Base-by-base conservation (phyloP, 108 stramenopile species). In the Chaetoceros muelleri region DNA sequence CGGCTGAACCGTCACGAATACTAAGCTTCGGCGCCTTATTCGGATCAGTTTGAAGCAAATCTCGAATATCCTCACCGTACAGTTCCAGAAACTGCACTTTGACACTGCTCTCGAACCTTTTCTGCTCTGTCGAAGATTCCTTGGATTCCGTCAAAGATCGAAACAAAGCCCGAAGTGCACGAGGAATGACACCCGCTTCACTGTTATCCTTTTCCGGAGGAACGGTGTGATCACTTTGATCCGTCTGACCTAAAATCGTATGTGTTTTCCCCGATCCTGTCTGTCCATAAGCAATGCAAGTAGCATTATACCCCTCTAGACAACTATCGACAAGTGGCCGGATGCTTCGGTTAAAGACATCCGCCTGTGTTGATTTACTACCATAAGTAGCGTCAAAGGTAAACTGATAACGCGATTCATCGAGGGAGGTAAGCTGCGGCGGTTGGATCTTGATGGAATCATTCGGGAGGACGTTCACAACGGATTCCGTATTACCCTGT, bases 271-370 rank as follows among this genome's bases (percentile, higher is more conserved):
- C 94, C 13, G 72, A 78, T 1, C 90, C 93, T 57, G 95, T 98
- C 78, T 98, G 94, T 1, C 95, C 95, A 64, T 96, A 97, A 2
- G 98, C 98, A 44, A 99, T 65, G 27, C 93, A 81, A 2, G 98
- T 97, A 8, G 96, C 95, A 76, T 99, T 97, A 72, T 96, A 99
- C 50, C 98, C 98, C 57, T 90, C 74, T 55, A 83, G 66, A 74
- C 80, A 85, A 54, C 65, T 63, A 8, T 50, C 56, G 47, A 89
- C 69, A 0, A 89, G 67, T 23, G 87, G 81, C 31, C 30, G 44
- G 1, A 85, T 76, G 31, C 73, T 44, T 27, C 64, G 49, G 8
- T 56, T 26, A 60, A 81, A 89, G 22, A 89, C 58, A 25, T 80
- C 61, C 18, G 53, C 53, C 53, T 89, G 87, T 25, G 62, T 57